Conservation (phyloP, 352 stramenopile genomes). For the Aphanomyces stellatus region DNA sequence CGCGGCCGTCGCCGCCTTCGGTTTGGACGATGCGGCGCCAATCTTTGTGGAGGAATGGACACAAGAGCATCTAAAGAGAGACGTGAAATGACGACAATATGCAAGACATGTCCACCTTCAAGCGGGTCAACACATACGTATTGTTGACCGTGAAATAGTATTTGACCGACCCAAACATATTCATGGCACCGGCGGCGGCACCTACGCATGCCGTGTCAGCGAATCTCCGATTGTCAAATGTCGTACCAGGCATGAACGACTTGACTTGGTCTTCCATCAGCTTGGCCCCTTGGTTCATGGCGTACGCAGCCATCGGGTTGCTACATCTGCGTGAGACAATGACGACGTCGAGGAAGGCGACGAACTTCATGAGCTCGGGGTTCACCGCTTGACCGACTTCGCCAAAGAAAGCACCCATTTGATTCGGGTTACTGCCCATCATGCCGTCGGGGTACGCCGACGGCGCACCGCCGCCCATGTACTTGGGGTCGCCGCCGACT, state of each 20-base stretch:
- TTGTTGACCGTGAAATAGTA: constrained; percentile 89
- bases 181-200: constrained; percentile 35
- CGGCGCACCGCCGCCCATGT: neutral
- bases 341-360: neutral
- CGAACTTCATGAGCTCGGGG: constrained; percentile 30
- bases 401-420: constrained; percentile 32
- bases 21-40: constrained; percentile 66
- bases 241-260: constrained; percentile 64
- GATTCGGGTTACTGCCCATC: constrained; percentile 27
- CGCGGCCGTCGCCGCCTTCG: constrained; percentile 31
- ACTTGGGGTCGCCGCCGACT: no score
- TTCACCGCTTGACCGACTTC: constrained; percentile 43
- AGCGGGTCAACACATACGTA: constrained; percentile 78
- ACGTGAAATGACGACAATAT: neutral
- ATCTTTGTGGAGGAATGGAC: constrained; percentile 68
- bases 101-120: constrained; percentile 42
- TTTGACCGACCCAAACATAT: constrained; percentile 72
- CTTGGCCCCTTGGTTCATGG: constrained; percentile 78
- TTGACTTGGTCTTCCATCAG: constrained; percentile 77
- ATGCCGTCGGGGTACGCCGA: neutral
- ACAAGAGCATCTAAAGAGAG: neutral
- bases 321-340: constrained; percentile 27
- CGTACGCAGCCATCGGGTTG: constrained; percentile 77
- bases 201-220: no score
- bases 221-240: no score